Percentiles rank a stretch among this genome's conserved stretches.
Conservation (phyloP, 352 stramenopile species). For the Pythium utonaiense region DNA sequence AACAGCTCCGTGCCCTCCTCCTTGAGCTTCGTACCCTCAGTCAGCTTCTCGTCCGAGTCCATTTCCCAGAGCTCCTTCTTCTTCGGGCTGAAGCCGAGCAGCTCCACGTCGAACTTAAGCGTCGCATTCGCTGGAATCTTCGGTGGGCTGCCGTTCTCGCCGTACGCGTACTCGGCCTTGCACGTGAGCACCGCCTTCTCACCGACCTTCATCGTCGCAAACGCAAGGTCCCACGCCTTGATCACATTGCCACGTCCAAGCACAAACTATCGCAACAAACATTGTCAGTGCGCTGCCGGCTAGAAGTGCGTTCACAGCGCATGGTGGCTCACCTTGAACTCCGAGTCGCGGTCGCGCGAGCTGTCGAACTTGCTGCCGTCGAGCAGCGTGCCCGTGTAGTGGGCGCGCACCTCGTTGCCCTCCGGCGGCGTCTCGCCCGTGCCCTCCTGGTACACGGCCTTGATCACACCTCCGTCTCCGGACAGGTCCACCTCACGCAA, state of each 20-base stretch:
- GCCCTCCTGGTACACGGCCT: constrained; percentile 90
- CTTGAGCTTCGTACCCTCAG: constrained; percentile 86
- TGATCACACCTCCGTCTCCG: constrained; percentile 89
- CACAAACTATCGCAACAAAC: constrained; percentile 49
- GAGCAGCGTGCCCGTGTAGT: constrained; percentile 95
- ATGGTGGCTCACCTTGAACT: constrained; percentile 60
- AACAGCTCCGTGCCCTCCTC: constrained; percentile 91
- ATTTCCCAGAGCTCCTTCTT: constrained; percentile 95
- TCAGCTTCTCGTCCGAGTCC: constrained; percentile 79
- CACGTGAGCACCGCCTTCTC: constrained; percentile 94
- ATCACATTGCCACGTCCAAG: constrained; percentile 88
- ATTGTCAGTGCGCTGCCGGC: not conserved
- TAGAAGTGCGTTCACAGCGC: not conserved
- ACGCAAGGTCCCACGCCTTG: constrained; percentile 86
- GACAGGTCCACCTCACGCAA: constrained; percentile 61
- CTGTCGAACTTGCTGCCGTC: constrained; percentile 95
- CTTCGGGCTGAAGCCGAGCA: constrained; percentile 93
- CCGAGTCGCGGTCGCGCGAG: constrained; percentile 83
- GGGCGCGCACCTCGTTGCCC: constrained; percentile 84
- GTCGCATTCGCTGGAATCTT: constrained; percentile 94
- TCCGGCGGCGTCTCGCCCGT: constrained; percentile 72
- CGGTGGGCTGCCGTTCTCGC: constrained; percentile 81
- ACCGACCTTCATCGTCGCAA: constrained; percentile 94
- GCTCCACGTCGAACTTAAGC: constrained; percentile 95
- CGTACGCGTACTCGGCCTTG: constrained; percentile 93